Base-by-base conservation (phyloP, 176 grass and related monocot species). In the Guadua angustifolia region DNA sequence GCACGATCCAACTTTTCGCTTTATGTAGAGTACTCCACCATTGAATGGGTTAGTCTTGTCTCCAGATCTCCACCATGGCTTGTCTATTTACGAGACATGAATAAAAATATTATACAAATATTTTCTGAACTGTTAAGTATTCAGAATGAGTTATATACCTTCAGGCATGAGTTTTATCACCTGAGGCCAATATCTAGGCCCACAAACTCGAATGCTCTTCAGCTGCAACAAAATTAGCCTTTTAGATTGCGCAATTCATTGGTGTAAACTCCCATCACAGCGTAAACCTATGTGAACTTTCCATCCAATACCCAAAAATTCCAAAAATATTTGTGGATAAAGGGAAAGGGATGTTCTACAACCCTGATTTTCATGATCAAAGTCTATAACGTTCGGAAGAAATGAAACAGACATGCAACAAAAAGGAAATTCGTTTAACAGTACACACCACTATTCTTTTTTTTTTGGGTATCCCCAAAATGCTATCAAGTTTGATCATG, bases 1-100 rank as follows among this genome's bases (percentile, higher is more conserved):
- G 87, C 95, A 98, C 13, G 95, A 98, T 46, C 95, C 95, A 85
- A 98, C 95, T 95, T 98, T 98, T 77, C 95, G 89, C 63, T 98
- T 98, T 88, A 95, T 93, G 70, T 98, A 95, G 51, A 98, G 67
- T 57, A 98, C 74, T 75, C 95, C 95, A 38, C 85, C 91, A 83
- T 92, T 98, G 80, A 98, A 95, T 79, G 95, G 95, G 52, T 95
- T 83, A 56, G 78, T 90, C 79, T 70, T 98, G 79, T 98, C 95
- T 88, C 87, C 89, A 85, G 42, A 85, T 87, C 87, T 91, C 95
- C 95, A 98, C 95, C 95, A 95, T 51, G 92, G 88, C 61, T 95
- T 95, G 59, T 95, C 95, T 95, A 71, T 86, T 74, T 16, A 35
- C 79, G 26, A 82, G 38, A 73, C 24, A 69, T 13, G 53, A 67